Evolutionary conservation across 2,329 filamentous ascomycete genomes (phyloP).

Genomic region (Penicillium sumatraense): DNA sequence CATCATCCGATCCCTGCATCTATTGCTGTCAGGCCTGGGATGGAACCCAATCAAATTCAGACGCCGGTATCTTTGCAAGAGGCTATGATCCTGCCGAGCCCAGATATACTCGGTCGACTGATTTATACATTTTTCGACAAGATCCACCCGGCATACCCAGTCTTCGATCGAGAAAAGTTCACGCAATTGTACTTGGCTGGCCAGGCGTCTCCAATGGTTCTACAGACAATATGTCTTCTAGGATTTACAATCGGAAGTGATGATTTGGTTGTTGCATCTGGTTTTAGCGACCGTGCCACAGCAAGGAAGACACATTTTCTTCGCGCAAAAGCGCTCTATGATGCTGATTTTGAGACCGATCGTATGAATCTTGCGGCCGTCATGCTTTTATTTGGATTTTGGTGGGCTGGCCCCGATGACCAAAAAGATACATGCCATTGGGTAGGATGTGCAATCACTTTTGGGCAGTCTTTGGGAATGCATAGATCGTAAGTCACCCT

Average conservation of each 20-base stretch:
- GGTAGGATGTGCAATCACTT: constrained; percentile 20
- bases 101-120: constrained; percentile 22
- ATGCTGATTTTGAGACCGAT: constrained; percentile 27
- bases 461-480: constrained; percentile 26
- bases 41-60: constrained; percentile 1
- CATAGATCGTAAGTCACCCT: constrained; percentile 27
- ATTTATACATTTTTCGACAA: constrained; percentile 26
- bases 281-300: constrained; percentile 24
- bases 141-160: constrained; percentile 27
- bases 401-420: constrained; percentile 28
- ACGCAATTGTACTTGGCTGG: constrained; percentile 16
- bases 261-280: constrained; percentile 18
- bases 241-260: constrained; percentile 15
- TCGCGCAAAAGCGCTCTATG: constrained; percentile 30
- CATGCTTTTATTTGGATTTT: constrained; percentile 27
- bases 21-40: constrained; percentile 21
- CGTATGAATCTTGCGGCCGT: constrained; percentile 21
- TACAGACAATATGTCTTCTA: constrained; percentile 21
- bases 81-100: constrained; percentile 17
- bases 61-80: constrained; percentile 9
- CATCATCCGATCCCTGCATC: constrained; percentile 21
- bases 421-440: constrained; percentile 28
- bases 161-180: constrained; percentile 24
- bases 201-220: constrained; percentile 20
- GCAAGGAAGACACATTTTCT: constrained; percentile 27